Evolutionary conservation across 2,329 filamentous ascomycete species (phyloP), one percentile per base, ranked within the genome.

Genomic region (Ceratocystiopsis sp.): DNA sequence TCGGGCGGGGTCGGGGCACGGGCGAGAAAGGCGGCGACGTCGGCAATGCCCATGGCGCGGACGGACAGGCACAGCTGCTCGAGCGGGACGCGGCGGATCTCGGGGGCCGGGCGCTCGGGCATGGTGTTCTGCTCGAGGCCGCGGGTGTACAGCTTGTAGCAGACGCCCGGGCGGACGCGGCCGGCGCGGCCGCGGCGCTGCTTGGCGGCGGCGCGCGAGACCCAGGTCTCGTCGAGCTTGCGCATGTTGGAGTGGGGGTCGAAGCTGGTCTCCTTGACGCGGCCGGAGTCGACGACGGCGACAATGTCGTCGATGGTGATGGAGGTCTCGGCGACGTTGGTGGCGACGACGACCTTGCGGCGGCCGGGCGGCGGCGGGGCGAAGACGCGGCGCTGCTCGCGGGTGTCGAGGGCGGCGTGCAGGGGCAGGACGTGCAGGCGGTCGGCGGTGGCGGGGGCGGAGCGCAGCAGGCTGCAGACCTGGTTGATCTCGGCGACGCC

Each of bases 241-340:
- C 93, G 81, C 78, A 96, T 94, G 56, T 94, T 94, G 57, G 81
- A 93, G 49, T 80, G 73, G 0, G 85, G 76, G 57, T 96, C 91
- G 53, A 87, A 96, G 56, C 84, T 89, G 0, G 87, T 98, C 60
- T 98, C 89, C 57, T 98, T 98, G 46, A 98, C 91, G 42, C 85
- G 79, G 25, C 91, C 91, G 12, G 82, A 91, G 58, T 98, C 91
- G 49, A 98, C 89, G 38, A 98, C 91, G 2, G 84, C 89, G 3
- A 96, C 83, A 42, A 98, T 84, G 56, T 98, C 91, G 56, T 95
- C 87, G 47, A 98, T 98, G 0, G 91, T 98, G 57, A 98, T 96
- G 2, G 91, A 96, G 0, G 91, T 98, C 59, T 98, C 91, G 2
- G 91, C 91, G 3, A 98, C 89, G 54, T 98, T 98, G 38, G 91